phyloP scores from a whole-genome alignment of 805 yeast genomes.

The Zygosaccharomyces pseudorouxii region DNA sequence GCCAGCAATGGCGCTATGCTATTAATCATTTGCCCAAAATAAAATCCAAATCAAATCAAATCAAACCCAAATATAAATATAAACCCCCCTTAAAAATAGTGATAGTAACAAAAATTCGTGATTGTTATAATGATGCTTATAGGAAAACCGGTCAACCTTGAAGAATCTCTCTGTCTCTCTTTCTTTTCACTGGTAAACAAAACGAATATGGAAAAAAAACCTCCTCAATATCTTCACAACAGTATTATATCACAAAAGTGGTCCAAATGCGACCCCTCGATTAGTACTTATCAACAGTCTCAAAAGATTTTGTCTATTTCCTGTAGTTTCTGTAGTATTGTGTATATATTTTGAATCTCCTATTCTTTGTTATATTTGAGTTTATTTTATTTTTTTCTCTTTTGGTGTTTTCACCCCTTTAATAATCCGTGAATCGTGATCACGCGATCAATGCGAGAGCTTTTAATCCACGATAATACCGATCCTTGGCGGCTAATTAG shows the following conservation, averaged over 20 bases:
- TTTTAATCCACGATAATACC: background rate
- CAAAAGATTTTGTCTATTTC: background rate
- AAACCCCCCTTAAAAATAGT: background rate
- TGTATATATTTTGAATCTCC: background rate
- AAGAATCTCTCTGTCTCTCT: background rate
- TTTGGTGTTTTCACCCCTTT: background rate
- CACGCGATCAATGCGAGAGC: background rate
- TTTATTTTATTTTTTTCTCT: background rate
- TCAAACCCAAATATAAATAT: background rate
- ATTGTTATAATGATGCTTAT: background rate
- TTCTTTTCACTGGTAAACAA: background rate
- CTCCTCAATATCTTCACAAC: background rate
- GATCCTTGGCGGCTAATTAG: background rate
- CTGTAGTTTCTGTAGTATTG: background rate
- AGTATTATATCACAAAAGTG: background rate
- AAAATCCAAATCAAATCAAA: background rate
- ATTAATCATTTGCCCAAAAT: conserved; percentile 6
- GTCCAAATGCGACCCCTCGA: background rate
- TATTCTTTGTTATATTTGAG: background rate
- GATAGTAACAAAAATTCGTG: background rate
- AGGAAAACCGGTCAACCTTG: too few relatives aligned
- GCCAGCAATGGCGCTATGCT: conserved; percentile 4
- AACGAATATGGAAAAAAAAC: background rate
- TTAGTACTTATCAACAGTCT: background rate
- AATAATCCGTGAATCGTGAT: background rate